A percentile compares a stretch with the other conserved stretches of the same genome.
phyloP scores from a whole-genome alignment of 148 eudicot genomes.

The Spergularia bocconei region DNA sequence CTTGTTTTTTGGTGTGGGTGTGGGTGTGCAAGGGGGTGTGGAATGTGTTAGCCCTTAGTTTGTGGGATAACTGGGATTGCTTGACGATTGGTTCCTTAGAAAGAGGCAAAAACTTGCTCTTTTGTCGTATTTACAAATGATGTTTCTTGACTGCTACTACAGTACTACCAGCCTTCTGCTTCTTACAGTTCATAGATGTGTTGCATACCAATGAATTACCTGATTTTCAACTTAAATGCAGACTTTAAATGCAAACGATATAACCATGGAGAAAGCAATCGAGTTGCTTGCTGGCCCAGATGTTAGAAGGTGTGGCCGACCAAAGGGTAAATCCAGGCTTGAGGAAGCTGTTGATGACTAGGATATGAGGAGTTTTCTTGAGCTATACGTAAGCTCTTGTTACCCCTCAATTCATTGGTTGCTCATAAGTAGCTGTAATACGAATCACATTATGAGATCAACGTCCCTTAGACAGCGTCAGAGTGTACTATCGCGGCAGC shows the following conservation, averaged over 20 bases:
- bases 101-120: no score
- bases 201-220: neutral
- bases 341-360: slow-evolving; percentile 43
- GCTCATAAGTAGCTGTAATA: neutral
- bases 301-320: slow-evolving; percentile 60
- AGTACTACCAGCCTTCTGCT: neutral
- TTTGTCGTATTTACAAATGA: no score
- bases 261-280: slow-evolving; percentile 69
- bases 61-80: no score
- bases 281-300: slow-evolving; percentile 45
- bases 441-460: neutral
- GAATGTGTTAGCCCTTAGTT: no score
- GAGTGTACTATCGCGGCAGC: neutral
- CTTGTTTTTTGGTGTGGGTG: no score
- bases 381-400: neutral
- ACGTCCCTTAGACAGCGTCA: neutral
- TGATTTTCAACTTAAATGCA: slow-evolving; percentile 25
- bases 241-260: slow-evolving; percentile 47
- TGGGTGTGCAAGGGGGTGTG: no score
- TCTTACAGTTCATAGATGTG: neutral
- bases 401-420: slow-evolving; percentile 1
- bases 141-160: neutral
- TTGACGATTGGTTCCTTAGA: no score
- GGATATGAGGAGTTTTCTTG: neutral
- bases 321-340: slow-evolving; percentile 41